Evolutionary conservation across 345 rosid genomes (phyloP).

Genomic region (Linum usitatissimum): DNA sequence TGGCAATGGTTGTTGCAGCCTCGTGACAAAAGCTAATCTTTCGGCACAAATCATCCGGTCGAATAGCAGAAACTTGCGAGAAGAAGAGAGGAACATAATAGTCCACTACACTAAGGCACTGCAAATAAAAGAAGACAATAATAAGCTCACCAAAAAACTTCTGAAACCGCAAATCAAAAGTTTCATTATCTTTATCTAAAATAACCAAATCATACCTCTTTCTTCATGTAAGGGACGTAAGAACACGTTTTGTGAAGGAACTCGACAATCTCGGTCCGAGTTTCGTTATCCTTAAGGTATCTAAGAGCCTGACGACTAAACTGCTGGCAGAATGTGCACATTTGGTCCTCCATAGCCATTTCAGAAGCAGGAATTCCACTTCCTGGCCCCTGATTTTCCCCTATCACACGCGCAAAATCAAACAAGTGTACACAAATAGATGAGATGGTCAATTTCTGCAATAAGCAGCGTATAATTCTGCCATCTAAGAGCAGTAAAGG

Average conservation of each 20-base stretch:
- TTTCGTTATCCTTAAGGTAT: constrained; percentile 53
- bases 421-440: too few species aligned
- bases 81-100: constrained; percentile 62
- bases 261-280: constrained; percentile 51
- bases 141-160: constrained; percentile 2
- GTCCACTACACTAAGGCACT: constrained; percentile 78
- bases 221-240: constrained; percentile 31
- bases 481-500: too few species aligned
- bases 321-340: constrained; percentile 78
- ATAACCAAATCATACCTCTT: constrained; percentile 38
- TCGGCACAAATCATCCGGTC: constrained; percentile 46
- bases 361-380: constrained; percentile 8
- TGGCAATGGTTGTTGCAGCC: constrained; percentile 22
- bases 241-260: constrained; percentile 56
- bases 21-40: constrained; percentile 54
- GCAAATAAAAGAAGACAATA: constrained; percentile 4
- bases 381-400: constrained; percentile 16
- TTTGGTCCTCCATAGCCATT: constrained; percentile 30
- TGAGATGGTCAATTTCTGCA: too few species aligned
- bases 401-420: not conserved
- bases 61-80: constrained; percentile 37
- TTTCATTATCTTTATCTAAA: too few species aligned
- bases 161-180: not conserved
- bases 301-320: constrained; percentile 48
- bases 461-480: too few species aligned